Conservation (phyloP, 176 grass and related monocot genomes). For the Oryza rufipogon region DNA sequence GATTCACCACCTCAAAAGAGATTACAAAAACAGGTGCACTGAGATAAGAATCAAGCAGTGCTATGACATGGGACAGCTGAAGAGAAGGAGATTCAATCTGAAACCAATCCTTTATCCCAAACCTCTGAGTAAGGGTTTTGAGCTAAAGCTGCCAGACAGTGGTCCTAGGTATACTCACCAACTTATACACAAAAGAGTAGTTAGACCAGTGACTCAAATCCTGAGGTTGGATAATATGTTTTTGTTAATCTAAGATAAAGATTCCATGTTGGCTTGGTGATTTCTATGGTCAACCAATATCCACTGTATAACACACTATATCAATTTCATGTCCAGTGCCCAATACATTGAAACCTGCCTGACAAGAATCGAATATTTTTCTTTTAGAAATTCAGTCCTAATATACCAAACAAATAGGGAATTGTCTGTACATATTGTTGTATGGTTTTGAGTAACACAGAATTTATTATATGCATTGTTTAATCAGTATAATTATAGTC, state of each 20-base stretch:
- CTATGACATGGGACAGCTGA: slow-evolving; percentile 10
- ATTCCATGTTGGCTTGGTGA: neutral
- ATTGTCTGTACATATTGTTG: neutral
- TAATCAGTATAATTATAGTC: slow-evolving; percentile 1
- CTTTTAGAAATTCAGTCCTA: neutral
- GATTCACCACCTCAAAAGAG: neutral
- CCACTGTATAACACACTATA: neutral
- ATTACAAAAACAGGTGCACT: neutral
- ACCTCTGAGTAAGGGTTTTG: neutral
- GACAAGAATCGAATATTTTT: neutral
- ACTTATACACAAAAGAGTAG: neutral
- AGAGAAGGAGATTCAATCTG: neutral
- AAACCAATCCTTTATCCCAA: neutral
- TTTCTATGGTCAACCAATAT: neutral
- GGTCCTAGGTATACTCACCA: neutral
- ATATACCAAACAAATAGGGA: neutral
- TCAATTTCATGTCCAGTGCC: neutral
- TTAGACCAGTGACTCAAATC: neutral
- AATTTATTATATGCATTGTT: slow-evolving; percentile 1
- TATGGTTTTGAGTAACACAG: neutral
- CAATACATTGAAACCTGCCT: slow-evolving; percentile 6
- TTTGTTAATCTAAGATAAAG: neutral
- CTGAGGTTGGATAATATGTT: neutral
- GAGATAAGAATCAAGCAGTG: neutral
- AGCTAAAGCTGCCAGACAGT: neutral